phyloP scores from a whole-genome alignment of 164 flowering plant genomes.

The Stephania cephalantha region DNA sequence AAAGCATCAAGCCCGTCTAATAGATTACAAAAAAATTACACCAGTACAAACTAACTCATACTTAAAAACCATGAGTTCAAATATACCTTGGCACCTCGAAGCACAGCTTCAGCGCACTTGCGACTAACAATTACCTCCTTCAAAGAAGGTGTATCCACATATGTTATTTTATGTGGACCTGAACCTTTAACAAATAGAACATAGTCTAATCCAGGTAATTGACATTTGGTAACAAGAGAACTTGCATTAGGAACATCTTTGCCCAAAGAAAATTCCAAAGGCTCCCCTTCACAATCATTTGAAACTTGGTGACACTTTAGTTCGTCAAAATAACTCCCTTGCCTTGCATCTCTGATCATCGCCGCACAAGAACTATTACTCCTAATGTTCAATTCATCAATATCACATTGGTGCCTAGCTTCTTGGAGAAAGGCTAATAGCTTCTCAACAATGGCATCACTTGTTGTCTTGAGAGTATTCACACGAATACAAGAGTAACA shows the following conservation, averaged over 20 bases:
- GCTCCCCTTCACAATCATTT: conserved; percentile 5
- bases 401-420: conserved; percentile 11
- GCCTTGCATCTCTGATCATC: conserved; percentile 6
- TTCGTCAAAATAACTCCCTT: conserved; percentile 11
- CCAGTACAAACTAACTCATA: background rate
- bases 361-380: conserved; percentile 10
- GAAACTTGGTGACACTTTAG: conserved; percentile 1
- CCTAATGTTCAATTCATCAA: conserved; percentile 2
- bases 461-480: conserved; percentile 63
- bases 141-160: conserved; percentile 36
- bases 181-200: conserved; percentile 80
- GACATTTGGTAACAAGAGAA: conserved; percentile 48
- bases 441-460: conserved; percentile 61
- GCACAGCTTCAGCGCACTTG: conserved; percentile 99
- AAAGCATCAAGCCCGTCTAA: too few species aligned
- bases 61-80: background rate
- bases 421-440: conserved; percentile 32
- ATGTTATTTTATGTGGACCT: conserved; percentile 68
- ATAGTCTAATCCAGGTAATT: conserved; percentile 70
- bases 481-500: conserved; percentile 89
- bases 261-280: conserved; percentile 8
- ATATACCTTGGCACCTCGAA: conserved; percentile 95
- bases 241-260: conserved; percentile 8
- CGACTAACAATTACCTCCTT: conserved; percentile 94
- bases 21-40: background rate